phyloP scores from a whole-genome alignment of 148 eudicot species.

The Rhododendron williamsianum region DNA sequence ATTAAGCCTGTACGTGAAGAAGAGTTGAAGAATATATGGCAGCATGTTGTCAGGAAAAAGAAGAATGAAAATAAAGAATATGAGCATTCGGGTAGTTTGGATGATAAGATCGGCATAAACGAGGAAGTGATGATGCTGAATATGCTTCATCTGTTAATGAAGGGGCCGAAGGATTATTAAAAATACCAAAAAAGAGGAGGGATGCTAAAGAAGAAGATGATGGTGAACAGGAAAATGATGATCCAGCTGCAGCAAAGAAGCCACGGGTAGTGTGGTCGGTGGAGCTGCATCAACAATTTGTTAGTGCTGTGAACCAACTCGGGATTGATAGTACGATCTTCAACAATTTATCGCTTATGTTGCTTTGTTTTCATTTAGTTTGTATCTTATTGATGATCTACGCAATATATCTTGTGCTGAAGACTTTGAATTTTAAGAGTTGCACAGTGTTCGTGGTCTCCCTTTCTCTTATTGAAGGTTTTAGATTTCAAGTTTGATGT shows the following conservation, averaged over 20 bases:
- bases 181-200: constrained; percentile 38
- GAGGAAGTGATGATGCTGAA: constrained; percentile 37
- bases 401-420: neutral
- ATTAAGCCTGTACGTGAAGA: constrained; percentile 56
- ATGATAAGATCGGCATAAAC: constrained; percentile 36
- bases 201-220: constrained; percentile 46
- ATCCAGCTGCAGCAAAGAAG: constrained; percentile 41
- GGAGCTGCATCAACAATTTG: constrained; percentile 69
- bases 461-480: neutral
- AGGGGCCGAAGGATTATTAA: constrained; percentile 32
- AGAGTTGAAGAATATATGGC: constrained; percentile 61
- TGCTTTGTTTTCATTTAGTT: neutral
- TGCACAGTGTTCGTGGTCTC: neutral
- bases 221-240: constrained; percentile 38
- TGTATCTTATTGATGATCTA: neutral
- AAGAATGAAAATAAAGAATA: constrained; percentile 36
- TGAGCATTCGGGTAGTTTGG: constrained; percentile 37
- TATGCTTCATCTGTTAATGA: constrained; percentile 41
- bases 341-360: constrained; percentile 3
- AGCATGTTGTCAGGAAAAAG: constrained; percentile 53
- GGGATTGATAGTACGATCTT: constrained; percentile 55
- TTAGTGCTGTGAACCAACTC: constrained; percentile 58
- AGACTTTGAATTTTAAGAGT: neutral
- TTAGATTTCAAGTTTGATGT: neutral
- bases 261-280: constrained; percentile 67